Evolutionary conservation across 768 basidiomycete genomes (phyloP), one percentile per base, ranked within the genome.

Genomic region (Suillus subaureus): DNA sequence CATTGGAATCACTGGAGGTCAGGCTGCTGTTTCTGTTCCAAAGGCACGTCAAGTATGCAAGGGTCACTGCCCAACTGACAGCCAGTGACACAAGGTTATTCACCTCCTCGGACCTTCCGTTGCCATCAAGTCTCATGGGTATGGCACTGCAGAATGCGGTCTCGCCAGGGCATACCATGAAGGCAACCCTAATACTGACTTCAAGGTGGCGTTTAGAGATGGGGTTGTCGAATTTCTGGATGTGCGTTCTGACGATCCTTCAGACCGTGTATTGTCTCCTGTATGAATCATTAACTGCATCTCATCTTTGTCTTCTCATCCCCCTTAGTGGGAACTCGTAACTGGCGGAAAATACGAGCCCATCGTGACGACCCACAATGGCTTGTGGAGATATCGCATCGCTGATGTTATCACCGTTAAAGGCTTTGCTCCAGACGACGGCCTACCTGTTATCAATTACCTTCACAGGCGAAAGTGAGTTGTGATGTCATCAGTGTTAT

Each of bases 191-290:
- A 62, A 58, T 26, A 57, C 55, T 23, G 61, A 61, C 23, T 68
- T 65, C 64, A 68, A 68, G 43, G 16, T 65, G 6, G 7, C 15
- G 6, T 28, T 49, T 6, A 51, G n/a, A n/a, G 67, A 68, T 23
- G 55, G 55, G 55, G 6, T 72, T 21, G 45, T 68, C 23, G 67
- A 68, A 45, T 68, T 43, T 33, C 40, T 65, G 23, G 64, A 65
- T 7, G 64, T 65, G 15, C 16, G 21, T 15, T 54, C 39, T 4
- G 35, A 62, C n/a, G 28, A 61, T 33, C 45, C 42, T 16, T 45
- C 63, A 18, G 35, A 26, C 12, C 35, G 28, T 40, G 42, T 68
- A 15, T 21, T 62, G 11, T 31, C 52, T 13, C 35, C 54, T 18
- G 67, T 68, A 68, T 9, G 64, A 13, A 15, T 7, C 33, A 47